Conservation (phyloP, 352 stramenopile species). For the Phytopythium cucurbitacearum region DNA sequence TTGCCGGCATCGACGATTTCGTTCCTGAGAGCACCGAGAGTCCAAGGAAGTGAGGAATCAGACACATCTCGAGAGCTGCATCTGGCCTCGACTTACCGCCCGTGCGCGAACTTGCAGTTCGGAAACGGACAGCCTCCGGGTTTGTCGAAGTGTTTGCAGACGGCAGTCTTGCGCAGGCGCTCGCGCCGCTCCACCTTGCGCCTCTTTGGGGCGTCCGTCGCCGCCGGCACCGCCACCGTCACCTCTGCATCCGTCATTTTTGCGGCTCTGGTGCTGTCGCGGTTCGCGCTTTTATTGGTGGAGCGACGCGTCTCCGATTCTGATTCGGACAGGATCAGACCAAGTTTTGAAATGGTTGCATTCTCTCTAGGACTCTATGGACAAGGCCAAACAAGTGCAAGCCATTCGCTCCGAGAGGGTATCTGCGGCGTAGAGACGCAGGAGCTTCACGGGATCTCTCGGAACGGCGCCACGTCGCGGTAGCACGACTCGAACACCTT, state of each 20-base stretch:
- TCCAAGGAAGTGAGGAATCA: neutral
- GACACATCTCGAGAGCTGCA: neutral
- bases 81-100: slow-evolving; percentile 24
- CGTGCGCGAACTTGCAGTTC: slow-evolving; percentile 83
- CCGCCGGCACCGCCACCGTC: slow-evolving; percentile 4
- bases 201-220: slow-evolving; percentile 40
- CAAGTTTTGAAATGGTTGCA: slow-evolving; percentile 3
- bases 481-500: slow-evolving; percentile 86
- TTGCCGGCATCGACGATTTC: slow-evolving; percentile 53
- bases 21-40: slow-evolving; percentile 14
- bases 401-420: neutral
- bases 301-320: no score
- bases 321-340: no score
- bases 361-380: slow-evolving; percentile 2
- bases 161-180: slow-evolving; percentile 66
- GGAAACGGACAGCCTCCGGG: slow-evolving; percentile 75
- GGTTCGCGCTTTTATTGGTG: neutral
- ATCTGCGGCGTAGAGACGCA: slow-evolving; percentile 5
- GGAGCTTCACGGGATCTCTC: slow-evolving; percentile 63
- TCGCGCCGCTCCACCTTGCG: slow-evolving; percentile 57
- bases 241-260: slow-evolving; percentile 6
- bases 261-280: neutral
- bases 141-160: slow-evolving; percentile 87
- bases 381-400: neutral
- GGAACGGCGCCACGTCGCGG: slow-evolving; percentile 75